These are phyloP conservation scores for Suhomyces coccinellae DNA, from an alignment of 1,139 yeast genomes.

Conservation along the genomic window DNA sequence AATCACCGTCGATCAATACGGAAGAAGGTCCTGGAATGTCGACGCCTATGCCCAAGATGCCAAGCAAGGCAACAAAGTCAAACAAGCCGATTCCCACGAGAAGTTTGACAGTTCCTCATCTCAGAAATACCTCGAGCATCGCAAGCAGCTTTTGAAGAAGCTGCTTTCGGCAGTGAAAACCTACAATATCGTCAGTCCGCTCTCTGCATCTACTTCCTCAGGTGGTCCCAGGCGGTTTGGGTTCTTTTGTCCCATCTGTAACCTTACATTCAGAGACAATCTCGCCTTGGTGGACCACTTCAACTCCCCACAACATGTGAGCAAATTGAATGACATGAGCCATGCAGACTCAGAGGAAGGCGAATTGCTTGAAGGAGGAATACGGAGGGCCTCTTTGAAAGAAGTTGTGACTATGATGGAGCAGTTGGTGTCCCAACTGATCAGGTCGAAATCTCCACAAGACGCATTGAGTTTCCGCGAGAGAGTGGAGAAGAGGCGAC, in stretches of 20 bases:
- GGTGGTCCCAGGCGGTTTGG: constrained; percentile 67
- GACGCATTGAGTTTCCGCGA: constrained; percentile 30
- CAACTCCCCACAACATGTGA: constrained; percentile 64
- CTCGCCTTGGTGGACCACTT: constrained; percentile 80
- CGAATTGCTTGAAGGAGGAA: constrained; percentile 33
- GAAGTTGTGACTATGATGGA: constrained; percentile 39
- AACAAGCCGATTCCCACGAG: not conserved
- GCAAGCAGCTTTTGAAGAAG: constrained; percentile 31
- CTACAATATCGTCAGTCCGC: constrained; percentile 36
- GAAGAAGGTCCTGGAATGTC: constrained; percentile 69
- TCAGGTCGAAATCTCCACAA: constrained; percentile 16
- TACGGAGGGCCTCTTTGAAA: constrained; percentile 32
- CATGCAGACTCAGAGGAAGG: constrained; percentile 31
- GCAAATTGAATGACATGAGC: constrained; percentile 18
- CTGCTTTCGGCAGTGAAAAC: constrained; percentile 38
- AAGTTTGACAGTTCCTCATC: constrained; percentile 23
- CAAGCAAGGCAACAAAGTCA: constrained; percentile 21
- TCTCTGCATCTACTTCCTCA: constrained; percentile 17
- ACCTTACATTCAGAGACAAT: constrained; percentile 77
- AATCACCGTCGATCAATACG: constrained; percentile 49
- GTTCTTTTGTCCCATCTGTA: constrained; percentile 78
- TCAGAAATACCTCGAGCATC: constrained; percentile 30
- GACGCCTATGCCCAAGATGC: constrained; percentile 61
- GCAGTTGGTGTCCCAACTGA: constrained; percentile 27
- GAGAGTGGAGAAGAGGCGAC: constrained; percentile 44